Evolutionary conservation across 2,329 filamentous ascomycete species (phyloP).

Genomic region (Trichoderma gracile): DNA sequence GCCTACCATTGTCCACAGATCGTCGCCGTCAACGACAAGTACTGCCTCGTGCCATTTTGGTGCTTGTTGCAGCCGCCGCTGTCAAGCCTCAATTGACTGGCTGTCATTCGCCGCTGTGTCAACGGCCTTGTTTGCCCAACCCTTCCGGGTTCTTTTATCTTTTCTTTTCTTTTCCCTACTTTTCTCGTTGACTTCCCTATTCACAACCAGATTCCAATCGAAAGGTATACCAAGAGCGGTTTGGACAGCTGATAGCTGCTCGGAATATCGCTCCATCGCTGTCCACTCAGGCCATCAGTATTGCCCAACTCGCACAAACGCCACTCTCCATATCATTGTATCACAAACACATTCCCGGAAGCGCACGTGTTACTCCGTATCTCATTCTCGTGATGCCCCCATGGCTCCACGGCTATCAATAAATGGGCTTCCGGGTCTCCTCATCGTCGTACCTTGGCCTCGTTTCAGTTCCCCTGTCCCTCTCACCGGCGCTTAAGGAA

Average conservation of each 20-base stretch:
- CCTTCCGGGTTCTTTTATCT: not conserved
- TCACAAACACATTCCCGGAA: too few relatives aligned
- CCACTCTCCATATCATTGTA: not conserved
- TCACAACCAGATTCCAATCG: too few relatives aligned
- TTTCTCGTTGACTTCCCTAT: too few relatives aligned
- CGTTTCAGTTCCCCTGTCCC: slow-evolving; percentile 6
- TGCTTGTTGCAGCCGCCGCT: slow-evolving; percentile 18
- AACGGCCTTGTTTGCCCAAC: not conserved
- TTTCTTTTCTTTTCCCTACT: not conserved
- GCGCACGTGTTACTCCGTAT: too few relatives aligned
- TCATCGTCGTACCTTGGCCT: not conserved
- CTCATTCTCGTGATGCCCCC: not conserved
- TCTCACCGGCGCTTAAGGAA: slow-evolving; percentile 11
- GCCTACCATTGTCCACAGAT: not conserved
- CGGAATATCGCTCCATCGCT: not conserved
- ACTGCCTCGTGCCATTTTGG: not conserved
- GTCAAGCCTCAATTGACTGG: slow-evolving; percentile 21
- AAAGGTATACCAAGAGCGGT: too few relatives aligned
- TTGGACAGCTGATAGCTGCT: too few relatives aligned
- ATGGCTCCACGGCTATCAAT: not conserved
- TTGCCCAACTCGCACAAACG: not conserved
- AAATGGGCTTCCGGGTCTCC: not conserved
- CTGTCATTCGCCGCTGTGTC: slow-evolving; percentile 16
- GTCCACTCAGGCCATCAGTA: not conserved
- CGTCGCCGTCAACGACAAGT: not conserved